phyloP scores from a whole-genome alignment of 2,329 filamentous ascomycete species.

The Coleophoma crateriformis region DNA sequence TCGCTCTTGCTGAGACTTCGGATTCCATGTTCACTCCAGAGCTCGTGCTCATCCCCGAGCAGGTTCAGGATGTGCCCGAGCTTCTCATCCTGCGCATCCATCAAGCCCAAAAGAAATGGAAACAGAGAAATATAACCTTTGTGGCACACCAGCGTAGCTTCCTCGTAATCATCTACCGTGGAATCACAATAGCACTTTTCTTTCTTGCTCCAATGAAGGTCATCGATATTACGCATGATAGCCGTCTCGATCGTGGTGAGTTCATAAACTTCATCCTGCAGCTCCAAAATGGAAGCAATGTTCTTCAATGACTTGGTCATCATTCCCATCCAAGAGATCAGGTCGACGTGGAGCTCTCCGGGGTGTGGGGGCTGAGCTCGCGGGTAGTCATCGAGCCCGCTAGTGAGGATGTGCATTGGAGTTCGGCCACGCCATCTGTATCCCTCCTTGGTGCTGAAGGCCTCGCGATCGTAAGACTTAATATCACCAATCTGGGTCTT shows the following conservation, averaged over 20 bases:
- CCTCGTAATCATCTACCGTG: slow-evolving; percentile 92
- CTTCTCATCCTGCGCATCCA: slow-evolving; percentile 68
- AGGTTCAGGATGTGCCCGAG: slow-evolving; percentile 72
- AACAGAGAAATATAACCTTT: slow-evolving; percentile 94
- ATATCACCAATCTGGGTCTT: slow-evolving; percentile 87
- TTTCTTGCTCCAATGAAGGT: slow-evolving; percentile 85
- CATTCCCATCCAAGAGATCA: slow-evolving; percentile 96
- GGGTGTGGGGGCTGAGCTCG: slow-evolving; percentile 90
- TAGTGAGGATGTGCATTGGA: slow-evolving; percentile 81
- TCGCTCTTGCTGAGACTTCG: slow-evolving; percentile 82
- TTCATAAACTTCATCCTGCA: slow-evolving; percentile 69
- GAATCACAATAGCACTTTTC: slow-evolving; percentile 87
- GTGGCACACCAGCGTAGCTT: slow-evolving; percentile 84
- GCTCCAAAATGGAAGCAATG: slow-evolving; percentile 70
- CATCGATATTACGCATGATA: slow-evolving; percentile 80
- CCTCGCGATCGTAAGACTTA: slow-evolving; percentile 83
- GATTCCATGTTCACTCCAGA: slow-evolving; percentile 90
- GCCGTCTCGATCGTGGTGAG: slow-evolving; percentile 68
- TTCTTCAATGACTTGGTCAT: slow-evolving; percentile 83
- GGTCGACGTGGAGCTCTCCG: slow-evolving; percentile 89
- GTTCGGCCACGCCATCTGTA: slow-evolving; percentile 95
- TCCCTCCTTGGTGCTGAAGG: slow-evolving; percentile 82
- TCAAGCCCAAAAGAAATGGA: slow-evolving; percentile 80
- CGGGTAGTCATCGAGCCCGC: slow-evolving; percentile 93
- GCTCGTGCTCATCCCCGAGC: slow-evolving; percentile 71